phyloP scores from a whole-genome alignment of 2,329 filamentous ascomycete genomes.

The Hymenoscyphus albidus region DNA sequence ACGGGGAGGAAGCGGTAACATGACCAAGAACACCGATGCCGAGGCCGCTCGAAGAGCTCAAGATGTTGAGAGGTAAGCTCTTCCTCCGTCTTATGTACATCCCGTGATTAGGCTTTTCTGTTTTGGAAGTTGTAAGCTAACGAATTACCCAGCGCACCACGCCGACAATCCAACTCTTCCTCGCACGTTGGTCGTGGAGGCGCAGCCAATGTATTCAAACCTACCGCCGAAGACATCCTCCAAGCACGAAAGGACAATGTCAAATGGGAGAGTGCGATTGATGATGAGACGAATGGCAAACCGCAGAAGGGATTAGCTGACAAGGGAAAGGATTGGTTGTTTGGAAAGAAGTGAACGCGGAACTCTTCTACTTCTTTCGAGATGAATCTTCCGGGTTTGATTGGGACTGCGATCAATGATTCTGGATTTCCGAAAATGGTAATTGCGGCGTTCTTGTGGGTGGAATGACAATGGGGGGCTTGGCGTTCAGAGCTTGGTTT shows the following conservation, averaged over 20 bases:
- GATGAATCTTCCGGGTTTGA: too few relatives aligned
- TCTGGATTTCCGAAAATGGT: background rate
- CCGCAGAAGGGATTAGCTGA: slow-evolving; percentile 44
- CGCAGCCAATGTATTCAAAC: slow-evolving; percentile 64
- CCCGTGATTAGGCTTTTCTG: background rate
- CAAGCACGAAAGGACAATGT: slow-evolving; percentile 33
- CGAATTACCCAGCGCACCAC: slow-evolving; percentile 28
- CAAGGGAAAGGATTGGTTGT: slow-evolving; percentile 49
- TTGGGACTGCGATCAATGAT: background rate
- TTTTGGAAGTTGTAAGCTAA: background rate
- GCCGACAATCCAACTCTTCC: slow-evolving; percentile 54
- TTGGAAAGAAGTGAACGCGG: slow-evolving; percentile 36
- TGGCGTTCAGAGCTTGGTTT: background rate
- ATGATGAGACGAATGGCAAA: slow-evolving; percentile 22
- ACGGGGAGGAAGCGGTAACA: slow-evolving; percentile 84
- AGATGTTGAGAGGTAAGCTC: slow-evolving; percentile 68
- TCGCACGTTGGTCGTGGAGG: slow-evolving; percentile 71
- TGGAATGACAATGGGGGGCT: background rate
- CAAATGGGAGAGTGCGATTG: slow-evolving; percentile 29
- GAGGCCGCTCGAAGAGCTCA: slow-evolving; percentile 73
- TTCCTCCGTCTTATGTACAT: slow-evolving; percentile 9
- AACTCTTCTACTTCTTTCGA: background rate
- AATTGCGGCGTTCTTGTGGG: background rate
- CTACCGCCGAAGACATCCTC: slow-evolving; percentile 35
- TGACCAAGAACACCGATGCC: slow-evolving; percentile 70